Evolutionary conservation across 768 basidiomycete species (phyloP), one percentile per base, ranked within the genome.

Genomic region (Cyathus striatus): DNA sequence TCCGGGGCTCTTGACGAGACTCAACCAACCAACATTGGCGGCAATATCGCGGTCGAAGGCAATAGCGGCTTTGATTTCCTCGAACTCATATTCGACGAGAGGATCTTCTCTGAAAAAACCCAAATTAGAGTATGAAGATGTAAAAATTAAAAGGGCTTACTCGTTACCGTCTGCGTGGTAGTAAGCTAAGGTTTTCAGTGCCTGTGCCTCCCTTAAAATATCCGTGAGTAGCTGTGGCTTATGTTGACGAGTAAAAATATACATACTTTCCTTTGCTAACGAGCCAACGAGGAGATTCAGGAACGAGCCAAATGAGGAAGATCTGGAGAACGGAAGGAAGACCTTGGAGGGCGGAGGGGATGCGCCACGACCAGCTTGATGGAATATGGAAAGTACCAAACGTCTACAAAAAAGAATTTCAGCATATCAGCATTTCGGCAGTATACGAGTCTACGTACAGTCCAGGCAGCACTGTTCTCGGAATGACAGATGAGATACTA

Each of bases 261-360:
- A 23, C 56, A 40, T 35, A 58, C 60, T 54, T 54, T 16, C 85
- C 86, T 57, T 83, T 82, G 60, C 69, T 76, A 45, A 87, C 54
- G 33, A 87, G 64, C 75, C 75, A 90, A 64, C 86, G 76, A 20
- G 88, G 86, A 2, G 80, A 82, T 57, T 90, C 87, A 25, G 86
- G 86, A 5, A 73, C 69, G 54, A 83, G 74, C 58, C 73, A 75
- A 45, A 88, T 64, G 36, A 87, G 58, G 46, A 62, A 49, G 46
- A 88, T 49, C 54, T 87, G 83, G 40, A 80, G 45, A 36, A 81
- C 46, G 0, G 83, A 77, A 6, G 83, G 82, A 25, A 78, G 49
- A 23, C 66, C 78, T 67, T 88, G 83, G 3, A 85, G 60, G 20
- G 78, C 58, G 12, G 82, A 83, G 2, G 84, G 83, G 42, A 86